phyloP scores from a whole-genome alignment of 768 basidiomycete species.

The Lactarius sanguifluus region DNA sequence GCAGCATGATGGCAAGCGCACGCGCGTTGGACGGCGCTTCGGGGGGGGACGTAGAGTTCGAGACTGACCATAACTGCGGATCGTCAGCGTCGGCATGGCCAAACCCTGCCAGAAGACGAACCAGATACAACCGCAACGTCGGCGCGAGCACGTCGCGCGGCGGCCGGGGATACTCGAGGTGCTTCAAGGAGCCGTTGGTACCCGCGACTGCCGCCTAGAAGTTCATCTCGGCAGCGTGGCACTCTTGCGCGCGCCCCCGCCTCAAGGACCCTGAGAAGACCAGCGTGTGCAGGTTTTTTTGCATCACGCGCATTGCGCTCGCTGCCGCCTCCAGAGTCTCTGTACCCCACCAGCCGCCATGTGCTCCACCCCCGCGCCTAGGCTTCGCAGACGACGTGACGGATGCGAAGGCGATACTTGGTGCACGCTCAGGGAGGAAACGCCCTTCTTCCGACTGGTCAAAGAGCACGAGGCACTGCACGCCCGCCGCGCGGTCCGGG shows the following conservation, averaged over 20 bases:
- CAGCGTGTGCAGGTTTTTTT: conserved; percentile 2
- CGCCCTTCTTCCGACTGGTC: conserved; percentile 11
- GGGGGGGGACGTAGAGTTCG: conserved; percentile 5
- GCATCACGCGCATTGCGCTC: conserved; percentile 8
- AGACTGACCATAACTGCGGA: conserved; percentile 12
- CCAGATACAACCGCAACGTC: background rate
- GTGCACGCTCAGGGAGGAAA: conserved; percentile 3
- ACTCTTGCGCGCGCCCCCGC: background rate
- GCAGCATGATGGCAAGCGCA: background rate
- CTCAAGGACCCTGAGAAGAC: background rate
- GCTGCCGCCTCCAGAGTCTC: conserved; percentile 7
- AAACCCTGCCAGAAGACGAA: background rate
- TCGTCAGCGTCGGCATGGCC: background rate
- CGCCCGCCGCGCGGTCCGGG: conserved; percentile 9
- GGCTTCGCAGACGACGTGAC: background rate
- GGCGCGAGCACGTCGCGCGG: background rate
- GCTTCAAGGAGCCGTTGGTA: background rate
- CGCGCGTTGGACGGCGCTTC: conserved; percentile 1
- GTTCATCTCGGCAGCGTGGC: background rate
- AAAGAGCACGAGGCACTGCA: conserved; percentile 15
- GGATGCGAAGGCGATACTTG: background rate
- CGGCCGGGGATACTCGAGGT: background rate
- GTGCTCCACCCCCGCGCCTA: background rate
- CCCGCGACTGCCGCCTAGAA: conserved; percentile 8
- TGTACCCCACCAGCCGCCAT: background rate